These are phyloP conservation scores for Dendrocalamus sinicus DNA, from an alignment of 176 grass and related monocot genomes.

Conservation along the genomic window DNA sequence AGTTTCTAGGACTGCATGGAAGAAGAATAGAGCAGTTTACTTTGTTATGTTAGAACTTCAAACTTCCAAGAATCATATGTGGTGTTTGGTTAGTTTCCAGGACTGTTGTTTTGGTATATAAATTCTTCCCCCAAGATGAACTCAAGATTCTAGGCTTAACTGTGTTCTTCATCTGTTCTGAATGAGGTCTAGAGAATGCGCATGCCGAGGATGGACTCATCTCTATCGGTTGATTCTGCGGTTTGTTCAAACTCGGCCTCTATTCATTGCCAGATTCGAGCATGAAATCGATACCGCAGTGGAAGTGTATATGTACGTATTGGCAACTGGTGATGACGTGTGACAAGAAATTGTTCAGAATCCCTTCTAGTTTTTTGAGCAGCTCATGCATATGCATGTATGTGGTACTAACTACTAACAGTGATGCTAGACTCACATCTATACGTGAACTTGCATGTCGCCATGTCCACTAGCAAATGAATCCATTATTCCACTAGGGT, in stretches of 20 bases:
- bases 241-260: neutral
- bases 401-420: neutral
- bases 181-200: neutral
- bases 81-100: neutral
- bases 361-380: neutral
- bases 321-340: neutral
- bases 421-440: slow-evolving; percentile 2
- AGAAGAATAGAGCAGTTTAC: neutral
- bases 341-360: neutral
- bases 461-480: slow-evolving; percentile 19
- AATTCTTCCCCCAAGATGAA: neutral
- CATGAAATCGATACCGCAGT: neutral
- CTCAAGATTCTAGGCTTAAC: neutral
- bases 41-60: neutral
- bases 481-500: slow-evolving; percentile 4
- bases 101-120: neutral
- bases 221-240: neutral
- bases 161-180: slow-evolving; percentile 11
- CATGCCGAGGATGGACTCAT: neutral
- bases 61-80: neutral
- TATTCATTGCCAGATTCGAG: neutral
- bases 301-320: neutral
- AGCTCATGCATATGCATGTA: neutral
- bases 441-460: neutral
- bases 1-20: neutral